phyloP scores from a whole-genome alignment of 2,329 filamentous ascomycete species.

The Colletotrichum sp. region DNA sequence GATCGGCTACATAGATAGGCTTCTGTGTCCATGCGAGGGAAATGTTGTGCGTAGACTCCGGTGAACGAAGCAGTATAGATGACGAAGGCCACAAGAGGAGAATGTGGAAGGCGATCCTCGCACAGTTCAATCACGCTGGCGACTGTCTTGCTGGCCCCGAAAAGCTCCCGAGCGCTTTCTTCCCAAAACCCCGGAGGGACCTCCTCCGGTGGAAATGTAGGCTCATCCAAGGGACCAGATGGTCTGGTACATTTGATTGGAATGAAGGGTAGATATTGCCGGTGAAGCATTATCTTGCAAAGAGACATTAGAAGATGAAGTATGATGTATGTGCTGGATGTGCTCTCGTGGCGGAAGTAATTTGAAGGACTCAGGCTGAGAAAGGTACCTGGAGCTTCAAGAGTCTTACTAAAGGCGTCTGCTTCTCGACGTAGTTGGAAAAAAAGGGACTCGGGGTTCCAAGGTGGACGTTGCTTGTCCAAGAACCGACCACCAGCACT shows the following conservation, averaged over 20 bases:
- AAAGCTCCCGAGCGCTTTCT: conserved; percentile 64
- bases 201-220: conserved; percentile 53
- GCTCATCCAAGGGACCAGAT: conserved; percentile 62
- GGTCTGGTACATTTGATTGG: conserved; percentile 57
- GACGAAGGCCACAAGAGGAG: conserved; percentile 70
- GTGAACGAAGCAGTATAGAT: conserved; percentile 71
- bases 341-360: conserved; percentile 68
- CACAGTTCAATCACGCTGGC: conserved; percentile 70
- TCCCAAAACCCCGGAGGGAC: conserved; percentile 65
- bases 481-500: conserved; percentile 55
- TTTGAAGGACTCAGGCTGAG: conserved; percentile 58
- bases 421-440: conserved; percentile 55
- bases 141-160: conserved; percentile 66
- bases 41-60: conserved; percentile 69
- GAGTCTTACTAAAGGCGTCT: conserved; percentile 46
- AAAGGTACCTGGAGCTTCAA: conserved; percentile 43
- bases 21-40: conserved; percentile 70
- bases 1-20: conserved; percentile 52
- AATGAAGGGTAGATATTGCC: conserved; percentile 72
- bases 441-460: conserved; percentile 63
- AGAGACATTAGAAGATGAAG: conserved; percentile 70
- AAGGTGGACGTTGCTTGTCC: conserved; percentile 59
- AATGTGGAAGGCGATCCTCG: conserved; percentile 67
- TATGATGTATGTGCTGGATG: conserved; percentile 68
- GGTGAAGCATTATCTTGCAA: conserved; percentile 70